Conservation (phyloP, 306 rosid species). For the Glycine soja region DNA sequence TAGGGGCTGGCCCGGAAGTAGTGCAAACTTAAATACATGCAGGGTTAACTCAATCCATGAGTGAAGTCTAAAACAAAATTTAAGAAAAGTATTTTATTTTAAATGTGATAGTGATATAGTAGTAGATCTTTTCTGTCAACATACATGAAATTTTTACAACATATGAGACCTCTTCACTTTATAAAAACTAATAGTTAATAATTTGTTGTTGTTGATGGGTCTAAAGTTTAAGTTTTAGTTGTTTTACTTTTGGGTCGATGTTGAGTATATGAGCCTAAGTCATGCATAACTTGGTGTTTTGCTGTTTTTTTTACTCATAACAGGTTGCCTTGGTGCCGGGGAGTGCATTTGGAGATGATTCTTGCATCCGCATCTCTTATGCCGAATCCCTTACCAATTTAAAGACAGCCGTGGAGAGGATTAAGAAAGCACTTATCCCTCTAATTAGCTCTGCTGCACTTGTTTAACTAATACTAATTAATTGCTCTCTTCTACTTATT, state of each 20-base stretch:
- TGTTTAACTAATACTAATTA: slow-evolving; percentile 44
- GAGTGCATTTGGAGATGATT: slow-evolving; percentile 81
- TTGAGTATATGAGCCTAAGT: not conserved
- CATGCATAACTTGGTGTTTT: not conserved
- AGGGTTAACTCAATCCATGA: too few relatives aligned
- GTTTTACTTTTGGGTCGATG: too few relatives aligned
- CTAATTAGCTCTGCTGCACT: slow-evolving; percentile 49
- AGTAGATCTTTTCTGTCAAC: too few relatives aligned
- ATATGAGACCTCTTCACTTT: too few relatives aligned
- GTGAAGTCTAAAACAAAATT: too few relatives aligned
- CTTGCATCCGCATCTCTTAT: slow-evolving; percentile 82
- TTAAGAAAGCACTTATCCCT: slow-evolving; percentile 65
- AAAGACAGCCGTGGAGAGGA: slow-evolving; percentile 77
- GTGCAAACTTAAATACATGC: not conserved
- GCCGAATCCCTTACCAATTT: slow-evolving; percentile 73
- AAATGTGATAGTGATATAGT: too few relatives aligned
- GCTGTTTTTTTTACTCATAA: slow-evolving; percentile 35
- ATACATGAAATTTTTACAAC: too few relatives aligned
- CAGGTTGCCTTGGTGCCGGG: slow-evolving; percentile 94
- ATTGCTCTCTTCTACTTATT: not conserved
- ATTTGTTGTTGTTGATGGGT: too few relatives aligned
- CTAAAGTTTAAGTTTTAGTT: too few relatives aligned
- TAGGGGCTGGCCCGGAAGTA: not conserved
- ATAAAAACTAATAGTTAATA: too few relatives aligned
- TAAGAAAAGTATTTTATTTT: too few relatives aligned